Conservation (phyloP, 2,329 filamentous ascomycete genomes). For the Teratosphaeriaceae sp. region DNA sequence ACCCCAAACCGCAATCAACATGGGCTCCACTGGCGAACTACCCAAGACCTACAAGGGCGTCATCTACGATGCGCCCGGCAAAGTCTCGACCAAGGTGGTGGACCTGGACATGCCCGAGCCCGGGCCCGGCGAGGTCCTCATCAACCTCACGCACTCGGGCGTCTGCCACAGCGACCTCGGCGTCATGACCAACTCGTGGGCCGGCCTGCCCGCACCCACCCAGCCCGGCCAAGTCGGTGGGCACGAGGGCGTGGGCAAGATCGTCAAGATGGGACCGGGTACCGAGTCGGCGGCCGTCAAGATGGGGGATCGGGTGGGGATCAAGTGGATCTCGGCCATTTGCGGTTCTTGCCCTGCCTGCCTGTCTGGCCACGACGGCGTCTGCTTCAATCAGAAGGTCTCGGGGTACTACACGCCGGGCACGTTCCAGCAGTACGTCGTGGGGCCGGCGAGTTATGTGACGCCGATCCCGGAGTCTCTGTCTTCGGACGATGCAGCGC, state of each 20-base stretch:
- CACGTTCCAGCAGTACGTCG: conserved; percentile 65
- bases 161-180: conserved; percentile 57
- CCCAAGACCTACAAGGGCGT: conserved; percentile 57
- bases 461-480: conserved; percentile 61
- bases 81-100: conserved; percentile 57
- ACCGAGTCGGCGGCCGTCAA: conserved; percentile 51
- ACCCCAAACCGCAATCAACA: no score
- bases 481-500: conserved; percentile 55
- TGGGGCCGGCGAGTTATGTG: conserved; percentile 60
- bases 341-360: conserved; percentile 52
- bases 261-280: conserved; percentile 59
- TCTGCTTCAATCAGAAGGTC: conserved; percentile 40
- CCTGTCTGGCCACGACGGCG: conserved; percentile 47
- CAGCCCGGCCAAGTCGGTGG: conserved; percentile 59
- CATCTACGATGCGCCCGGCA: conserved; percentile 60
- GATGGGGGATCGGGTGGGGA: conserved; percentile 61
- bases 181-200: conserved; percentile 47
- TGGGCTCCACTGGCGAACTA: conserved; percentile 19
- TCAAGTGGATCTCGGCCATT: conserved; percentile 58
- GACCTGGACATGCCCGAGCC: conserved; percentile 60
- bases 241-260: conserved; percentile 59
- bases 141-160: conserved; percentile 58
- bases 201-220: conserved; percentile 52
- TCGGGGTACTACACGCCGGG: conserved; percentile 63
- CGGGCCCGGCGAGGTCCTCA: conserved; percentile 54